Evolutionary conservation across 208 protist species (phyloP), one percentile per base, ranked within the genome.

Genomic region (Balamuthia mandrillaris): DNA sequence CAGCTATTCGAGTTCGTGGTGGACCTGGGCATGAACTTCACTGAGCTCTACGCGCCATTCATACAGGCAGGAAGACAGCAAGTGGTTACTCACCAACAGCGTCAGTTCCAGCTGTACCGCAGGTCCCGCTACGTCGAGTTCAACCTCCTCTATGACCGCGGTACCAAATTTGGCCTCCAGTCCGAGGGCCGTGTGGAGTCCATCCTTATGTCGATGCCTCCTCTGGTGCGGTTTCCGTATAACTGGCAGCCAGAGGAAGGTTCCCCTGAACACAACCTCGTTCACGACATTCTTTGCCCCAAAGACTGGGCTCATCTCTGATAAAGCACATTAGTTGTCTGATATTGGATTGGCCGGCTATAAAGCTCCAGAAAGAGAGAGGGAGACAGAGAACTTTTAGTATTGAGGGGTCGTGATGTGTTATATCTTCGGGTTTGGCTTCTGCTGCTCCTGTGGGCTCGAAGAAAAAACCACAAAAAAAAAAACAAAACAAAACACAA

Each of bases 101-200:
- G 90, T 39, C 88, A 92, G 54, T 96, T 90, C 61, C 95, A 96
- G 88, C 87, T 94, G n/a, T 89, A 92, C 78, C 90, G 95, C 56
- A 91, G 95, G 24, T 89, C 85, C 29, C 85, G 95, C 61, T 96
- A 96, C 66, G 94, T 94, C 2, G 93, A 95, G 83, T 95, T 95
- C 89, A 96, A 94, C 56, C 83, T 94, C 14, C 60, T 91, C 7
- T 86, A 88, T 56, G 91, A 94, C 65, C 81, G 91, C 49, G 91
- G 91, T 56, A 97, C 95, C 21, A 93, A 95, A 84, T 97, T 97
- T 78, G 95, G 95, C 41, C 92, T 97, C 44, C 79, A 92, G 81
- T 94, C 94, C 18, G 88, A 88, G 39, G 94, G 93, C 42, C 88
- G 95, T 37, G 94, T 88, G 1, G 95, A 97, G 88, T 94, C 89